A percentile compares a stretch with the other conserved stretches of the same genome.
phyloP scores from a whole-genome alignment of 495 filamentous ascomycete genomes.

The Penicillium egyptiacum region DNA sequence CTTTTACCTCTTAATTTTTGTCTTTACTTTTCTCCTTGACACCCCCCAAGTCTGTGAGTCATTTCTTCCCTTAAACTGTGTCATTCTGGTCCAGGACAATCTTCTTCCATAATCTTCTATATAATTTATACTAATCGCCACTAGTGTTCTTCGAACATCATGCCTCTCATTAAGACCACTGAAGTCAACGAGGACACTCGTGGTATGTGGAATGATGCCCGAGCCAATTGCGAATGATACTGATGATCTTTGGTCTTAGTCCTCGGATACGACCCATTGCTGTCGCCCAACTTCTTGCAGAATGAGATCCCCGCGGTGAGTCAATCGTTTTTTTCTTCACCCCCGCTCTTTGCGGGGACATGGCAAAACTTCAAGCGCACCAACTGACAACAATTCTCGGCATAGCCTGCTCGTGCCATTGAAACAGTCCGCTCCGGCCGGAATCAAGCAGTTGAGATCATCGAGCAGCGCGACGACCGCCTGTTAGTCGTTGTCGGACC shows the following conservation, averaged over 20 bases:
- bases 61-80: constrained; percentile 1
- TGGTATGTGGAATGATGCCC: constrained; percentile 36
- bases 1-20: constrained; percentile 14
- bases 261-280: constrained; percentile 90
- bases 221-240: constrained; percentile 1
- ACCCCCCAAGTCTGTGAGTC: constrained; percentile 7
- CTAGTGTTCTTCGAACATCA: constrained; percentile 14
- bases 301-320: constrained; percentile 81
- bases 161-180: constrained; percentile 51
- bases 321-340: constrained; percentile 32
- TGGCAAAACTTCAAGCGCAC: constrained; percentile 3
- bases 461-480: constrained; percentile 77
- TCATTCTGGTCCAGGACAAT: background rate
- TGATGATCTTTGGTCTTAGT: constrained; percentile 52
- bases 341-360: constrained; percentile 8
- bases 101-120: background rate
- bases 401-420: constrained; percentile 48
- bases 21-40: background rate
- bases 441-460: constrained; percentile 76
- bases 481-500: constrained; percentile 93
- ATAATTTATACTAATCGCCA: background rate
- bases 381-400: constrained; percentile 15
- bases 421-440: constrained; percentile 80
- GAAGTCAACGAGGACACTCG: constrained; percentile 56
- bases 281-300: constrained; percentile 84